Evolutionary conservation across 2,329 filamentous ascomycete genomes (phyloP).

Genomic region (Stachybotrys chlorohalonatus): DNA sequence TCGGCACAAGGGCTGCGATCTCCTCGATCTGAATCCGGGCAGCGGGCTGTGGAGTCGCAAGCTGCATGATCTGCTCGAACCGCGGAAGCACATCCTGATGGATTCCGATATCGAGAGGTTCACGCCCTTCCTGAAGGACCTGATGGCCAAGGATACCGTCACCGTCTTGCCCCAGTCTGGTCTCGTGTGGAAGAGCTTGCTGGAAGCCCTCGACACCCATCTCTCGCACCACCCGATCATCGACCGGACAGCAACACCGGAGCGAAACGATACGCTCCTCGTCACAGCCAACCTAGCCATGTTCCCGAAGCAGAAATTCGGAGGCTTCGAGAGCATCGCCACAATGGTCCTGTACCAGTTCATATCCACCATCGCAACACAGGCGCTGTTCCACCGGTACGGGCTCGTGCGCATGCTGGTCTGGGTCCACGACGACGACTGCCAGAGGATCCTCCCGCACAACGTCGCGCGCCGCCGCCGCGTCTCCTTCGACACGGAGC

Average conservation of each 20-base stretch:
- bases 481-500: slow-evolving; percentile 48
- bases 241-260: slow-evolving; percentile 24
- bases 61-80: slow-evolving; percentile 65
- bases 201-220: slow-evolving; percentile 36
- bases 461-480: slow-evolving; percentile 46
- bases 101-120: slow-evolving; percentile 59
- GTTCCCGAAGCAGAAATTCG: slow-evolving; percentile 39
- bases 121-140: slow-evolving; percentile 47
- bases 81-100: slow-evolving; percentile 74
- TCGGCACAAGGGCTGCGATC: slow-evolving; percentile 67
- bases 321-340: slow-evolving; percentile 45
- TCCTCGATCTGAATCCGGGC: slow-evolving; percentile 82
- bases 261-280: slow-evolving; percentile 64
- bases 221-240: slow-evolving; percentile 45
- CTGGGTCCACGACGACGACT: slow-evolving; percentile 58
- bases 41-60: slow-evolving; percentile 68
- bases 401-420: slow-evolving; percentile 73
- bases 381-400: slow-evolving; percentile 60
- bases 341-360: slow-evolving; percentile 54
- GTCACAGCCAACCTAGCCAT: slow-evolving; percentile 59
- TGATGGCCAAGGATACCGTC: slow-evolving; percentile 40
- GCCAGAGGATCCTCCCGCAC: slow-evolving; percentile 50
- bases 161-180: slow-evolving; percentile 46
- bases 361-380: slow-evolving; percentile 46
- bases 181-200: slow-evolving; percentile 51